Percentiles rank a stretch among this genome's conserved stretches.
phyloP scores from a whole-genome alignment of 768 basidiomycete species.

The Calocera viscosa region DNA sequence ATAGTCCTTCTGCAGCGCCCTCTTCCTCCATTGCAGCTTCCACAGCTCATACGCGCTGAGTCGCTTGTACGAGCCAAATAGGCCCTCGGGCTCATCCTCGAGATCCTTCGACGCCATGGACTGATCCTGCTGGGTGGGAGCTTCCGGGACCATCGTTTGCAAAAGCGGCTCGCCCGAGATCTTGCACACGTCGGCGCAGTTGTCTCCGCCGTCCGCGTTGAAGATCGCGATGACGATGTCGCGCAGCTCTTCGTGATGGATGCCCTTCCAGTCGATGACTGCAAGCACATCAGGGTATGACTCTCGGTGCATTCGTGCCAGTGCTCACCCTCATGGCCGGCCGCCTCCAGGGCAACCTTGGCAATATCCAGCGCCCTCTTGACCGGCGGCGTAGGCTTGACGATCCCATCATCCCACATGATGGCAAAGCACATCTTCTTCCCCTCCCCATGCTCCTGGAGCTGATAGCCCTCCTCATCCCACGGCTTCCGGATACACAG shows the following conservation, averaged over 20 bases:
- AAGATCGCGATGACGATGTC: conserved; percentile 36
- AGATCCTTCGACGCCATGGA: conserved; percentile 14
- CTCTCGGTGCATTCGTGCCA: conserved; percentile 10
- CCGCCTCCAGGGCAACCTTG: conserved; percentile 43
- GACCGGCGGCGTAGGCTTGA: conserved; percentile 53
- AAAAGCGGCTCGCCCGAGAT: conserved; percentile 43
- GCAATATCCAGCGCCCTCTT: conserved; percentile 44
- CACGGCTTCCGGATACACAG: conserved; percentile 45
- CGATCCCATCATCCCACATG: conserved; percentile 53
- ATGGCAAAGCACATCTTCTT: conserved; percentile 47
- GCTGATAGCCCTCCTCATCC: conserved; percentile 45
- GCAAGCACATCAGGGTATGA: neutral
- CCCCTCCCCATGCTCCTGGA: conserved; percentile 42
- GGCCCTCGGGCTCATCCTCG: conserved; percentile 5
- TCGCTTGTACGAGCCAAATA: conserved; percentile 10
- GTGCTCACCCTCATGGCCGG: conserved; percentile 50
- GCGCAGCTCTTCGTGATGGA: conserved; percentile 39
- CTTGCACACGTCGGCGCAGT: conserved; percentile 25
- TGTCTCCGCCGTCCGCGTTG: conserved; percentile 38
- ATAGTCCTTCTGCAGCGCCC: conserved; percentile 42
- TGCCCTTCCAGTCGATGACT: conserved; percentile 62
- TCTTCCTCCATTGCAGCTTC: conserved; percentile 47
- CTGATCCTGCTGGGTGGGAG: conserved; percentile 4
- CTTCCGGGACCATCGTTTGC: conserved; percentile 34
- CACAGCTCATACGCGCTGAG: conserved; percentile 51